A percentile compares a stretch with the other conserved stretches of the same genome.
Evolutionary conservation across 441 rosid species (phyloP).

Genomic region (Melastoma candidum): DNA sequence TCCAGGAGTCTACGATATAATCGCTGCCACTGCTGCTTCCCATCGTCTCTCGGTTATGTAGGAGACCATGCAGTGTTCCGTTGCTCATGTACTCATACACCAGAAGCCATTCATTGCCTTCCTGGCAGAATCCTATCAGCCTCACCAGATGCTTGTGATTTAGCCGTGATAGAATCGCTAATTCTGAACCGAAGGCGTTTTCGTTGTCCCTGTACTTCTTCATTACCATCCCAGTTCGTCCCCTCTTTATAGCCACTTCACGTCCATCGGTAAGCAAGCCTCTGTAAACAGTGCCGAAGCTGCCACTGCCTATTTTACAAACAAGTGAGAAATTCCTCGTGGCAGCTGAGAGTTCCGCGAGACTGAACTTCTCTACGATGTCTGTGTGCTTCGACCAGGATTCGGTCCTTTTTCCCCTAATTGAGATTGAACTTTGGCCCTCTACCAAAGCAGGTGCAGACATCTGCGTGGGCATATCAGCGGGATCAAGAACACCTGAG

Average conservation of each 20-base stretch:
- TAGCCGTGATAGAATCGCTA: constrained; percentile 65
- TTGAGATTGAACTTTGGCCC: constrained; percentile 57
- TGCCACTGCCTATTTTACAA: constrained; percentile 76
- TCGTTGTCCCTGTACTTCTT: constrained; percentile 74
- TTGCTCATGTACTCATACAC: constrained; percentile 89
- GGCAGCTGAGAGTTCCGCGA: constrained; percentile 67
- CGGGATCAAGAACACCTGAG: constrained; percentile 33
- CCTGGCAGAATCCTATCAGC: constrained; percentile 84
- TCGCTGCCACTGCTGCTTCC: constrained; percentile 31
- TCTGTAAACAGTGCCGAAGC: constrained; percentile 66
- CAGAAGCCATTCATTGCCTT: constrained; percentile 61
- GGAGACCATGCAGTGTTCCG: constrained; percentile 73
- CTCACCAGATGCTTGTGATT: constrained; percentile 85
- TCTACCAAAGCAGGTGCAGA: constrained; percentile 44
- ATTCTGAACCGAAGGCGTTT: constrained; percentile 75
- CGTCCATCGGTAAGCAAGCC: constrained; percentile 62
- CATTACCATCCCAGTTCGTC: constrained; percentile 33
- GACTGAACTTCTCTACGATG: constrained; percentile 50
- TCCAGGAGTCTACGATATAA: constrained; percentile 57
- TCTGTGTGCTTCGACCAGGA: constrained; percentile 62
- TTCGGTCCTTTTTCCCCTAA: constrained; percentile 70
- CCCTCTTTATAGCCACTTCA: constrained; percentile 79
- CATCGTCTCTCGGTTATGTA: constrained; percentile 47
- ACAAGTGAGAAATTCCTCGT: constrained; percentile 54
- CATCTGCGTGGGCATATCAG: constrained; percentile 12